Percentiles rank a stretch among this genome's conserved stretches.
phyloP scores from a whole-genome alignment of 768 basidiomycete genomes.

The Pisolithus microcarpus region DNA sequence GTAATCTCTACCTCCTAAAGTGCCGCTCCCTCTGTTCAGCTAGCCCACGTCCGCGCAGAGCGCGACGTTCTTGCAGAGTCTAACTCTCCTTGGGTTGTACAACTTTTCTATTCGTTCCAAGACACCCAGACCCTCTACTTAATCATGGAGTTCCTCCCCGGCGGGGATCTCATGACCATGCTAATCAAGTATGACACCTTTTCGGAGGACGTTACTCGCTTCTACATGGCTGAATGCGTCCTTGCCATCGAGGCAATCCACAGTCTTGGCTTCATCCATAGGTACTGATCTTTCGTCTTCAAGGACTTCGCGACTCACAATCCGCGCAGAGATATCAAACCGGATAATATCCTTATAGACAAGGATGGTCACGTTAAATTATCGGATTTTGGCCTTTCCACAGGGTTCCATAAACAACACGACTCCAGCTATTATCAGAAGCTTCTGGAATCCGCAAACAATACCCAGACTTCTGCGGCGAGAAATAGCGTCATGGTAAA shows the following conservation, averaged over 20 bases:
- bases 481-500: slow-evolving; percentile 97
- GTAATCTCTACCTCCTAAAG: slow-evolving; percentile 5
- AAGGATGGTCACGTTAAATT: slow-evolving; percentile 96
- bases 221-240: slow-evolving; percentile 98
- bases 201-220: slow-evolving; percentile 94
- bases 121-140: slow-evolving; percentile 88
- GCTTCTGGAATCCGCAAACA: slow-evolving; percentile 61
- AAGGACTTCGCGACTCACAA: background rate
- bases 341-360: slow-evolving; percentile 89
- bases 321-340: slow-evolving; percentile 84
- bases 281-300: slow-evolving; percentile 36
- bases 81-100: slow-evolving; percentile 93
- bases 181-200: slow-evolving; percentile 99
- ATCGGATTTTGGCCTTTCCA: slow-evolving; percentile 97
- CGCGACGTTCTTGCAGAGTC: slow-evolving; percentile 95
- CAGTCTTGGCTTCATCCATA: slow-evolving; percentile 94
- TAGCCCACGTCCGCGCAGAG: slow-evolving; percentile 97
- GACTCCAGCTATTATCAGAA: slow-evolving; percentile 93
- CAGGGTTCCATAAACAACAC: slow-evolving; percentile 98
- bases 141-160: slow-evolving; percentile 98
- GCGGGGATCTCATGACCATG: slow-evolving; percentile 99
- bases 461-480: slow-evolving; percentile 41
- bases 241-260: slow-evolving; percentile 98
- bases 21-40: slow-evolving; percentile 35
- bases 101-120: slow-evolving; percentile 97